These are phyloP conservation scores for Candida piceae DNA, from an alignment of 805 yeast species.

Conservation along the genomic window DNA sequence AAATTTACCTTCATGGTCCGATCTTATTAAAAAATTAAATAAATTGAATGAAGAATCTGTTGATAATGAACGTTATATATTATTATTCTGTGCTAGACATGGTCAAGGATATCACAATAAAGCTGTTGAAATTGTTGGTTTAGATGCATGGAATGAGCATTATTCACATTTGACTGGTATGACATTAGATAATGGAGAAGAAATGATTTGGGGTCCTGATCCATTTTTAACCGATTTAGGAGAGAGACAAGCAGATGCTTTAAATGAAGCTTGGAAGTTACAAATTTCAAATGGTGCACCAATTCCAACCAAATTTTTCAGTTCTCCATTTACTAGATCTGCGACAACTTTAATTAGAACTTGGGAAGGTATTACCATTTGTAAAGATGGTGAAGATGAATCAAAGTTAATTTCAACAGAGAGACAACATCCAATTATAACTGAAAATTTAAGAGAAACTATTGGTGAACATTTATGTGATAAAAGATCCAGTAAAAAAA, in stretches of 20 bases:
- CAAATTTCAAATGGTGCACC: slow-evolving; percentile 47
- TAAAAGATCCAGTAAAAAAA: slow-evolving; percentile 40
- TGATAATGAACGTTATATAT: slow-evolving; percentile 39
- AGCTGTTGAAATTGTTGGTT: slow-evolving; percentile 50
- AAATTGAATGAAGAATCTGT: slow-evolving; percentile 33
- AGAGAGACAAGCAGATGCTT: slow-evolving; percentile 47
- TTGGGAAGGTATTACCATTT: slow-evolving; percentile 37
- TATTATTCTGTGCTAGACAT: slow-evolving; percentile 56
- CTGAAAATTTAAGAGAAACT: slow-evolving; percentile 55
- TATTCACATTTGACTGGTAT: slow-evolving; percentile 46
- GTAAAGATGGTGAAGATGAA: slow-evolving; percentile 21
- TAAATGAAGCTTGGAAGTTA: slow-evolving; percentile 37
- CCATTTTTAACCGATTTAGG: slow-evolving; percentile 55
- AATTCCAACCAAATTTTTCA: slow-evolving; percentile 50
- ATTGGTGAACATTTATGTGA: slow-evolving; percentile 59
- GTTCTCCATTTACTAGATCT: slow-evolving; percentile 63
- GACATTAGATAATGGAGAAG: slow-evolving; percentile 39
- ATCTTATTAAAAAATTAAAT: slow-evolving; percentile 29
- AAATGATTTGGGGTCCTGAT: slow-evolving; percentile 52
- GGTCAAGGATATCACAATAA: slow-evolving; percentile 68
- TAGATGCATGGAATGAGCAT: slow-evolving; percentile 50
- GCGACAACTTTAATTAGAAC: slow-evolving; percentile 51
- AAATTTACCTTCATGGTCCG: slow-evolving; percentile 35
- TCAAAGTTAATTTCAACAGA: slow-evolving; percentile 7
- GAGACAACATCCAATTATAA: slow-evolving; percentile 24